These are phyloP conservation scores for Escovopsis weberi DNA, from an alignment of 2,329 filamentous ascomycete genomes.

Conservation along the genomic window DNA sequence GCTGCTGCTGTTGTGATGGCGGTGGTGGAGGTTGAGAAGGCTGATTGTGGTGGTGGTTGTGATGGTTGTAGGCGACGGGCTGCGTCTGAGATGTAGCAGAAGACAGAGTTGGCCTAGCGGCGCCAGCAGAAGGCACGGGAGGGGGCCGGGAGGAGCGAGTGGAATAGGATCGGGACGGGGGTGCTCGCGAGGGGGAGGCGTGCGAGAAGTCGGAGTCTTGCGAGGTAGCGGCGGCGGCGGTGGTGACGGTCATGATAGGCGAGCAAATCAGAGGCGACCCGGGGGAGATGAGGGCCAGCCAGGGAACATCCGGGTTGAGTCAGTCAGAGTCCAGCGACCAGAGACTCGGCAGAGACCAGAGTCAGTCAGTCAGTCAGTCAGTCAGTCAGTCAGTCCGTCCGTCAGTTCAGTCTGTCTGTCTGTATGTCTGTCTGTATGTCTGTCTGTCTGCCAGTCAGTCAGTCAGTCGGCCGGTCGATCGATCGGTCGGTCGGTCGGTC, in stretches of 20 bases:
- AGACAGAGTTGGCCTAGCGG: conserved; percentile 8
- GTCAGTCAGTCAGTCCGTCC: too few relatives aligned
- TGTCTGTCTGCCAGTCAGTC: too few relatives aligned
- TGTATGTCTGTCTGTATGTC: too few relatives aligned
- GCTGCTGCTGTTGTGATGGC: neutral
- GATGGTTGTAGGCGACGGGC: conserved; percentile 5
- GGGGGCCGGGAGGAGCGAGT: conserved; percentile 18
- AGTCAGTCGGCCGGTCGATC: too few relatives aligned
- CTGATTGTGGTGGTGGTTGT: conserved; percentile 2
- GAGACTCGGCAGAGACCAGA: too few relatives aligned
- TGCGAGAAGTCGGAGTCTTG: conserved; percentile 10
- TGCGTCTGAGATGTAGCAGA: conserved; percentile 8
- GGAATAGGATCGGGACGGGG: conserved; percentile 21
- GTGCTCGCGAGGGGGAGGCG: conserved; percentile 12
- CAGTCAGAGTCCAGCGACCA: too few relatives aligned
- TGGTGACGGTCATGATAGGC: conserved; percentile 16
- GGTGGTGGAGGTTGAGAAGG: neutral
- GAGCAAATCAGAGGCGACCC: conserved; percentile 1
- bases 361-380: too few relatives aligned
- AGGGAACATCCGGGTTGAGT: neutral
- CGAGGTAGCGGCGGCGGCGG: conserved; percentile 8
- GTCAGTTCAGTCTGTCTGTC: too few relatives aligned
- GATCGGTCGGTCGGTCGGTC: too few relatives aligned
- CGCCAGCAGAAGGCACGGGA: conserved; percentile 8
- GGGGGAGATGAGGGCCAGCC: neutral